phyloP scores from a whole-genome alignment of 495 filamentous ascomycete genomes.

The Physcia stellaris region DNA sequence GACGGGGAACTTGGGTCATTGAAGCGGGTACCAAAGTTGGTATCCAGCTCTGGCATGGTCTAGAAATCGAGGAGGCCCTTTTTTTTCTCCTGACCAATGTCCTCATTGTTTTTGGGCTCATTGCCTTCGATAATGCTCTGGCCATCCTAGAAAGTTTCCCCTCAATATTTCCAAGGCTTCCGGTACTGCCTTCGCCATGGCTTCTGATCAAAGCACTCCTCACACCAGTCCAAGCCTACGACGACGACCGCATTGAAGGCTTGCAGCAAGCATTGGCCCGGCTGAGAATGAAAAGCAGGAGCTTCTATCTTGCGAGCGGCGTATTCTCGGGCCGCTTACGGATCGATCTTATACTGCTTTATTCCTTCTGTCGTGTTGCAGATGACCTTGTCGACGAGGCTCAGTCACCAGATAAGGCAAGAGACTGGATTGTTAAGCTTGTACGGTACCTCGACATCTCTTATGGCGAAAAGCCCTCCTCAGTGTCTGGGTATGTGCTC shows the following conservation, averaged over 20 bases:
- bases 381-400: conserved; percentile 56
- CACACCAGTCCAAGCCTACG: conserved; percentile 27
- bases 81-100: conserved; percentile 56
- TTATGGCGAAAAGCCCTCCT: conserved; percentile 12
- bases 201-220: conserved; percentile 33
- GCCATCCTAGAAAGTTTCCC: conserved; percentile 44
- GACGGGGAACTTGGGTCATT: conserved; percentile 53
- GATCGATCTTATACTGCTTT: conserved; percentile 51
- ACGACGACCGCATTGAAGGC: conserved; percentile 36
- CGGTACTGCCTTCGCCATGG: conserved; percentile 28
- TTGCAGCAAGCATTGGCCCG: conserved; percentile 39
- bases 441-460: conserved; percentile 32
- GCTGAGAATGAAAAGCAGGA: conserved; percentile 45
- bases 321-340: conserved; percentile 49
- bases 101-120: conserved; percentile 49
- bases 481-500: conserved; percentile 18
- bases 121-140: conserved; percentile 48
- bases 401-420: conserved; percentile 26
- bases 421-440: conserved; percentile 36
- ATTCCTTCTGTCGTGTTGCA: conserved; percentile 57
- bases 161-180: conserved; percentile 26
- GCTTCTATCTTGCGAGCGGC: conserved; percentile 53
- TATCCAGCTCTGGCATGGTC: conserved; percentile 39
- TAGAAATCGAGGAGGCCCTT: conserved; percentile 54
- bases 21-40: conserved; percentile 45